Evolutionary conservation across 108 stramenopile genomes (phyloP), one percentile per base, ranked within the genome.

Genomic region (Cyclostephanos tholiformis): DNA sequence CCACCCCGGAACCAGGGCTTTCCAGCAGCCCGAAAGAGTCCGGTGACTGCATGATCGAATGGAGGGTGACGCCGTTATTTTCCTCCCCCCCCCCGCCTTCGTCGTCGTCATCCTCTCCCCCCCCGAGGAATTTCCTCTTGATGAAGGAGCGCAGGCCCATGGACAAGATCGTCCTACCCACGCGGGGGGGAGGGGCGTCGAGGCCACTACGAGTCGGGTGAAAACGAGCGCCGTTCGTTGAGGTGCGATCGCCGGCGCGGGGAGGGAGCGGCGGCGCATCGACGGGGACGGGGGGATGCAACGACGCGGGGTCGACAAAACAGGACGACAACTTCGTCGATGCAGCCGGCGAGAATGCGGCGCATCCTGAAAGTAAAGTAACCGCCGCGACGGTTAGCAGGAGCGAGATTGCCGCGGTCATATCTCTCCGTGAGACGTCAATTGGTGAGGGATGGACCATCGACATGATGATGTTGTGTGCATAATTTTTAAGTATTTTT

Each of bases 71-170:
- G 25, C 67, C 66, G 48, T 76, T 35, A 14, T 20, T 25, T 1
- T 43, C 50, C 30, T 13, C 19, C 0, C 61, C 63, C 22, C 60
- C 63, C 38, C 39, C 64, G 30, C 55, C 63, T 16, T 26, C 61
- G 19, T 26, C 36, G n/a, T 58, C 55, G 4, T 67, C 51, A 26
- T 67, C 78, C 32, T 46, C 56, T 27, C 50, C 62, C 64, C 67
- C 27, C 17, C 79, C 32, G 14, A 80, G 55, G 46, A 80, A 74
- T 53, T 64, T 68, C 56, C 60, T 61, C 36, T 50, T 70, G 38
- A 80, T 74, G 26, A 74, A 80, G 5, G 79, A 80, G 14, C 79
- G 79, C 17, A 80, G 58, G 6, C 79, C 79, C 79, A 74, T 80
- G 25, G 63, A 63, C 19, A 80, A 41, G 36, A 73, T 32, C 52